These are phyloP conservation scores for Acmispon strigosus DNA, from an alignment of 306 rosid species.

Conservation along the genomic window DNA sequence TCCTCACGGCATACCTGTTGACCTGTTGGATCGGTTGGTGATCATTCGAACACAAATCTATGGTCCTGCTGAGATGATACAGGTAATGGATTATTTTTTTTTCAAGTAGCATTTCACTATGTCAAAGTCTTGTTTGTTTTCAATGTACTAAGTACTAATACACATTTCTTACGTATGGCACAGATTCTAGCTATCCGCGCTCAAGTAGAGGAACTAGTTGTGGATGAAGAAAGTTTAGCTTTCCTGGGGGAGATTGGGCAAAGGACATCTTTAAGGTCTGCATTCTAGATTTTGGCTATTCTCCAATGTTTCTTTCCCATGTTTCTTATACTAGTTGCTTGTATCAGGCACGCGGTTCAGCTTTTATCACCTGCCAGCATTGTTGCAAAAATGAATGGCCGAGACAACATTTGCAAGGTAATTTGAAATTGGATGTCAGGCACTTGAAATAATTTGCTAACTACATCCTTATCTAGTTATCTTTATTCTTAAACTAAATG, in stretches of 20 bases:
- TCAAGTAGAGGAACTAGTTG: slow-evolving; percentile 78
- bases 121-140: not conserved
- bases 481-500: not conserved
- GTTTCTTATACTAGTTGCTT: slow-evolving; percentile 14
- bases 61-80: slow-evolving; percentile 92
- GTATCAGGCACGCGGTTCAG: slow-evolving; percentile 81
- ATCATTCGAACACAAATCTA: slow-evolving; percentile 79
- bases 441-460: not conserved
- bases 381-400: slow-evolving; percentile 88
- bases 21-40: slow-evolving; percentile 83
- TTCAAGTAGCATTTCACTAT: not conserved
- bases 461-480: not conserved
- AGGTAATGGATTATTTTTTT: slow-evolving; percentile 32
- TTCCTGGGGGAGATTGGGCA: slow-evolving; percentile 89
- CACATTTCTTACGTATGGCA: slow-evolving; percentile 12
- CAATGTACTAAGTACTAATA: slow-evolving; percentile 8
- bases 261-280: slow-evolving; percentile 71
- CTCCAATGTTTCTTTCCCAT: not conserved
- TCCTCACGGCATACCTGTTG: slow-evolving; percentile 98
- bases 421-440: not conserved
- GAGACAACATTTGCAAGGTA: slow-evolving; percentile 91
- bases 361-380: slow-evolving; percentile 83
- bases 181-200: slow-evolving; percentile 91
- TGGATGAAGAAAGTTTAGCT: slow-evolving; percentile 91
- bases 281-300: slow-evolving; percentile 14